Evolutionary conservation across 2,329 filamentous ascomycete species (phyloP).

Genomic region (Aspergillus japonicus): DNA sequence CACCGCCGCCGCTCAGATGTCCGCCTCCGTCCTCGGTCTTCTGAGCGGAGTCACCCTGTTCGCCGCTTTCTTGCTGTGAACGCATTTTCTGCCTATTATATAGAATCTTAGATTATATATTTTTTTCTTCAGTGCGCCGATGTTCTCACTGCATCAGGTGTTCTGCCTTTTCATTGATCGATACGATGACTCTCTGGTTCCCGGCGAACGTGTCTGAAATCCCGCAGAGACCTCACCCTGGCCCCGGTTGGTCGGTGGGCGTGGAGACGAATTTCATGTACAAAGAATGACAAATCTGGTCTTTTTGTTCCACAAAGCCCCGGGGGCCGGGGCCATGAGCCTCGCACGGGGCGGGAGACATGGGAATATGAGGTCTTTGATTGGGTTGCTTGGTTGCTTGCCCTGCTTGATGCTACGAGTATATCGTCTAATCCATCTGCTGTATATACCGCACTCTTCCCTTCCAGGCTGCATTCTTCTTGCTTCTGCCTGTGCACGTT

Average conservation of each 20-base stretch:
- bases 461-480: background rate
- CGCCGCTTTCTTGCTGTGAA: conserved; percentile 29
- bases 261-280: background rate
- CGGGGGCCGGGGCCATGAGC: background rate
- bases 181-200: background rate
- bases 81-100: background rate
- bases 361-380: background rate
- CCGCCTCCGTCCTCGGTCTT: conserved; percentile 26
- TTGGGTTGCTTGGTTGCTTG: background rate
- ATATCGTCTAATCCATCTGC: conserved; percentile 5
- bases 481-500: background rate
- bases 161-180: too few species aligned
- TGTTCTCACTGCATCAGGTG: too few species aligned
- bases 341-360: background rate
- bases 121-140: background rate
- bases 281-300: background rate
- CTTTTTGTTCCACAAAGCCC: background rate
- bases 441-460: background rate
- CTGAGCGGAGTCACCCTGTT: conserved; percentile 29
- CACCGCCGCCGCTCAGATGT: conserved; percentile 22
- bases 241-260: background rate
- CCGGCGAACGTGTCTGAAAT: conserved; percentile 1
- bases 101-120: background rate
- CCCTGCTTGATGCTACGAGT: background rate
- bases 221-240: background rate